A percentile compares a stretch with the other conserved stretches of the same genome.
Evolutionary conservation across 768 basidiomycete genomes (phyloP).

Genomic region (Inosperma sp.): DNA sequence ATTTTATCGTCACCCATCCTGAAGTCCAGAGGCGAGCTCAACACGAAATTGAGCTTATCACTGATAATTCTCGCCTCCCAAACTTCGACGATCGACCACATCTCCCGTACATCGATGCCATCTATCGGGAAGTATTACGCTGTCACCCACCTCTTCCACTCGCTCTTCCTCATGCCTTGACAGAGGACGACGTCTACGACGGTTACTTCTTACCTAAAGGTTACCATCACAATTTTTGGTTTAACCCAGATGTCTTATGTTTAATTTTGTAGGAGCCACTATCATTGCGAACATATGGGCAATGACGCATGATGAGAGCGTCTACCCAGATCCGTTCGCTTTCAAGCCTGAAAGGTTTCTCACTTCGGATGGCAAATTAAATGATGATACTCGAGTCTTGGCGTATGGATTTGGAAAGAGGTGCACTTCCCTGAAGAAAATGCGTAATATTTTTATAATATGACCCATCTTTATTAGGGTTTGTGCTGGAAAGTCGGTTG

Average conservation of each 20-base stretch:
- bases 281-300: slow-evolving; percentile 33
- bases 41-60: slow-evolving; percentile 27
- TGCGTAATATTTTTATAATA: background rate
- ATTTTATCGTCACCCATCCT: slow-evolving; percentile 27
- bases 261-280: slow-evolving; percentile 23
- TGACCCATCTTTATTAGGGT: slow-evolving; percentile 5
- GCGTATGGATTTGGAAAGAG: slow-evolving; percentile 38
- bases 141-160: slow-evolving; percentile 15
- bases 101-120: slow-evolving; percentile 22
- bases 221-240: background rate
- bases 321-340: slow-evolving; percentile 28
- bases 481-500: slow-evolving; percentile 17
- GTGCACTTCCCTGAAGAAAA: slow-evolving; percentile 15
- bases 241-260: background rate
- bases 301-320: slow-evolving; percentile 29
- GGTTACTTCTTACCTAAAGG: slow-evolving; percentile 23
- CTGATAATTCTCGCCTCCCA: slow-evolving; percentile 26
- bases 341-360: slow-evolving; percentile 47
- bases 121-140: slow-evolving; percentile 15
- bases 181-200: slow-evolving; percentile 23
- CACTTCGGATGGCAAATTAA: slow-evolving; percentile 30
- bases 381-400: slow-evolving; percentile 34
- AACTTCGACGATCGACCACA: slow-evolving; percentile 19
- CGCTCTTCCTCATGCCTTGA: slow-evolving; percentile 19
- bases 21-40: slow-evolving; percentile 28